Evolutionary conservation across 345 rosid genomes (phyloP).

Genomic region (Dovyalis caffra): DNA sequence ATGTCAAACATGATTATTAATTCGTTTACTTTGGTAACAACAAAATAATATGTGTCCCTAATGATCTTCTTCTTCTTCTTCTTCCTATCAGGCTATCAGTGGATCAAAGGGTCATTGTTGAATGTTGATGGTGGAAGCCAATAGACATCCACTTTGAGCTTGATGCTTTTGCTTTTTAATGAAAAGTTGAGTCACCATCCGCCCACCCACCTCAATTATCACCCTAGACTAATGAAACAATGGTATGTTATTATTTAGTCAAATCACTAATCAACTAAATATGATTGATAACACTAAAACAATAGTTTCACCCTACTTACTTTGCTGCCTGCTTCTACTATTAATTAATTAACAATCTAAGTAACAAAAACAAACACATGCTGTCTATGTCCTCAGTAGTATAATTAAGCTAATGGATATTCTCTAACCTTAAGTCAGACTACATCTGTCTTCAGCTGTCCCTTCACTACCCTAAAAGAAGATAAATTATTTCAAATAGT

Average conservation of each 20-base stretch:
- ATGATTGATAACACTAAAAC: too few relatives aligned
- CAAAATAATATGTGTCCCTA: background rate
- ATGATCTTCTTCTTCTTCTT: background rate
- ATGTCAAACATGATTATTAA: background rate
- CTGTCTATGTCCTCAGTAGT: background rate
- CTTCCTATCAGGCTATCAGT: background rate
- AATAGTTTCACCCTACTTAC: background rate
- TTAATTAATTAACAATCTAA: too few relatives aligned
- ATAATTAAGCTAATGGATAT: background rate
- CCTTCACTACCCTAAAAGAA: too few relatives aligned
- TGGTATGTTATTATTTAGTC: background rate
- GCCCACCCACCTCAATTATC: constrained; percentile 6
- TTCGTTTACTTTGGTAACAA: background rate
- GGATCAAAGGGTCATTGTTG: background rate
- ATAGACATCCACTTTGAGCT: background rate
- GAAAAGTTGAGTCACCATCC: constrained; percentile 13
- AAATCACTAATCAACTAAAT: background rate
- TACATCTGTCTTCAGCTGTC: too few relatives aligned
- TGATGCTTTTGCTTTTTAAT: constrained; percentile 7
- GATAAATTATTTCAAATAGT: too few relatives aligned
- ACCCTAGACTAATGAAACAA: too few relatives aligned
- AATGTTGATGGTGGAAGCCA: background rate
- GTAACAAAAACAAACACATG: too few relatives aligned
- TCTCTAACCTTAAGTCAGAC: too few relatives aligned
- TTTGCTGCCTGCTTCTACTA: too few relatives aligned